Base-by-base conservation (phyloP, 2,329 filamentous ascomycete genomes). In the Fusarium haematococcum region DNA sequence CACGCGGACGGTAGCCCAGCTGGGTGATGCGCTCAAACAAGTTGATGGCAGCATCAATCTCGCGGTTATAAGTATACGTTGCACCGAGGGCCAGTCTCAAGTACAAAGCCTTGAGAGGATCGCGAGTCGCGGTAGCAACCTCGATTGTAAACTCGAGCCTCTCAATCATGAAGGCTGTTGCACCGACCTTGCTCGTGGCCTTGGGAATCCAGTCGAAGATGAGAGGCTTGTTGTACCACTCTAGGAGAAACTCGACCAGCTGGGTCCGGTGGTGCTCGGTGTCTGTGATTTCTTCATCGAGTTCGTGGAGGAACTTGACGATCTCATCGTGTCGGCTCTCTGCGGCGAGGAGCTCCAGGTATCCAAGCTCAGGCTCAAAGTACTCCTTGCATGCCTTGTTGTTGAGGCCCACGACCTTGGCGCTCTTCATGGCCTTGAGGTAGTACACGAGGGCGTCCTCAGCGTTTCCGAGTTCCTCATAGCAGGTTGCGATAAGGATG, bases 131-230 rank as follows among this genome's bases (percentile, higher is more conserved):
- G 61, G 79, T 78, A 3, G 84, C 84, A 2, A 80, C 73, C 1
- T 77, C 77, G 4, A 84, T 83, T 32, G 82, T 79, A 27, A 74
- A 66, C 23, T 80, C 74, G 5, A 84, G 78, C 1, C 78, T 76
- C 0, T 81, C 74, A 1, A 81, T 68, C 14, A 84, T 69, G 10
- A 82, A 79, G 0, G 76, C 77, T 1, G 79, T 78, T 66, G 81
- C 77, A 4, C 78, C 77, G 0, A 79, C 79, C 41, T 83, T 84
- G 58, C 81, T 80, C 0, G 82, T 83, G 1, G 84, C 83, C n/a
- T 81, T 82, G 14, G 84, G 84, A 7, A 85, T 80, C 83, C 83
- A 85, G 62, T 85, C 83, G 32, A 83, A 75, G 2, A 84, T 79
- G 5, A 81, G 71, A 10, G 70, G 77, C 25, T 78, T 81, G 63